phyloP scores from a whole-genome alignment of 345 rosid genomes.

The Capsella bursapastoris region DNA sequence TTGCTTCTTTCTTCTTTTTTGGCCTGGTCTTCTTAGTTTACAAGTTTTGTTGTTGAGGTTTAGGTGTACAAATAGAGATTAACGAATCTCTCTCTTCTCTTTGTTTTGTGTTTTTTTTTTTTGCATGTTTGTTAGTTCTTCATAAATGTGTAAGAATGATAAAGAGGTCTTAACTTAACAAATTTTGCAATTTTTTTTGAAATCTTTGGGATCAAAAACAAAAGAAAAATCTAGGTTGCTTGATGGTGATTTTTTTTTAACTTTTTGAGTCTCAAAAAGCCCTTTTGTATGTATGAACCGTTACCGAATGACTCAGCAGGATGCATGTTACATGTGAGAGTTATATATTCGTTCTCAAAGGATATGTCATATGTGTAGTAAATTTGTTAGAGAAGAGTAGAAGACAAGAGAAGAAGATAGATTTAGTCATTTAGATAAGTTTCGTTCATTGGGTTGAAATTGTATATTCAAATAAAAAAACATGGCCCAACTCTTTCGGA shows the following conservation, averaged over 20 bases:
- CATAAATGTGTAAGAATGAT: conserved; percentile 32
- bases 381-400: background rate
- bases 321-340: background rate
- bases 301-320: background rate
- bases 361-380: background rate
- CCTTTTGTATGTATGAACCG: background rate
- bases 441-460: too few species aligned
- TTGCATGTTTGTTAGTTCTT: conserved; percentile 29
- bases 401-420: too few species aligned
- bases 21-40: background rate
- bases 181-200: background rate
- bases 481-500: too few species aligned
- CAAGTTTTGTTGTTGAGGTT: conserved; percentile 24
- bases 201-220: background rate
- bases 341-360: background rate
- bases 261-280: background rate
- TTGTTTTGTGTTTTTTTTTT: conserved; percentile 7
- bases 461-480: too few species aligned
- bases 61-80: conserved; percentile 36
- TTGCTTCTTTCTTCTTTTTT: background rate
- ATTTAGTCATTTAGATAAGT: too few species aligned
- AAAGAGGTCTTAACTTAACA: conserved; percentile 32
- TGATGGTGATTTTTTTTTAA: background rate
- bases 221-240: background rate
- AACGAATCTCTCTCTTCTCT: conserved; percentile 14